A percentile compares a stretch with the other conserved stretches of the same genome.
These are phyloP conservation scores for Aethionema arabicum DNA, from an alignment of 345 rosid species.

Conservation along the genomic window DNA sequence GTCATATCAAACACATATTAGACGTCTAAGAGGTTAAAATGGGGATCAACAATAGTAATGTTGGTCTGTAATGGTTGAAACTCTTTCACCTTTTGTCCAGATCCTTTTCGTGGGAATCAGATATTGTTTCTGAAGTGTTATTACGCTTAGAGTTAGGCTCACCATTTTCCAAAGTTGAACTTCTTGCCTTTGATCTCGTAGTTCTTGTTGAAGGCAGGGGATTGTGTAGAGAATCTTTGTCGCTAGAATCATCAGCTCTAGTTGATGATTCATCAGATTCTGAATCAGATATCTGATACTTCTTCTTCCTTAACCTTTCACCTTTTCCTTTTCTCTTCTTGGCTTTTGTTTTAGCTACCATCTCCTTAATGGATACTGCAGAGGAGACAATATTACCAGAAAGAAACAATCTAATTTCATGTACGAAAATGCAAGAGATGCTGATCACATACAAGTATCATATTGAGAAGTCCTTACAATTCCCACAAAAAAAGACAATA, in stretches of 20 bases:
- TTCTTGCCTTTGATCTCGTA: conserved; percentile 24
- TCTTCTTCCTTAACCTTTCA: conserved; percentile 52
- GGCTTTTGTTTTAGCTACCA: conserved; percentile 22
- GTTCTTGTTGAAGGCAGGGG: conserved; percentile 30
- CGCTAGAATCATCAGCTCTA: conserved; percentile 19
- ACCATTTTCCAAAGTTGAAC: conserved; percentile 22
- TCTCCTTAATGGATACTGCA: conserved; percentile 37
- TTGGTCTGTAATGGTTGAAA: conserved; percentile 2
- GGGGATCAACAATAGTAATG: neutral
- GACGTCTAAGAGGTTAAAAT: neutral
- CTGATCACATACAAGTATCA: neutral
- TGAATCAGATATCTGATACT: conserved; percentile 44
- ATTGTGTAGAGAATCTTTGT: conserved; percentile 22
- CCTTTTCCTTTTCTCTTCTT: conserved; percentile 32
- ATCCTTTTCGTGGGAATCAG: conserved; percentile 1
- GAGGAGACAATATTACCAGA: neutral
- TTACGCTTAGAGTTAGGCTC: conserved; percentile 15
- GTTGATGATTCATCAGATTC: conserved; percentile 41
- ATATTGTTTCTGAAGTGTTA: conserved; percentile 21
- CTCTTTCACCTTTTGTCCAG: conserved; percentile 35
- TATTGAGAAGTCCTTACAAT: neutral
- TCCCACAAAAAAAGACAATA: conserved; percentile 7
- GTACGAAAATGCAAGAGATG: neutral
- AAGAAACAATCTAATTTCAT: neutral
- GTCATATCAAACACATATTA: conserved; percentile 6